phyloP scores from a whole-genome alignment of 176 grass and related monocot species.

The Musa schizocarpa region DNA sequence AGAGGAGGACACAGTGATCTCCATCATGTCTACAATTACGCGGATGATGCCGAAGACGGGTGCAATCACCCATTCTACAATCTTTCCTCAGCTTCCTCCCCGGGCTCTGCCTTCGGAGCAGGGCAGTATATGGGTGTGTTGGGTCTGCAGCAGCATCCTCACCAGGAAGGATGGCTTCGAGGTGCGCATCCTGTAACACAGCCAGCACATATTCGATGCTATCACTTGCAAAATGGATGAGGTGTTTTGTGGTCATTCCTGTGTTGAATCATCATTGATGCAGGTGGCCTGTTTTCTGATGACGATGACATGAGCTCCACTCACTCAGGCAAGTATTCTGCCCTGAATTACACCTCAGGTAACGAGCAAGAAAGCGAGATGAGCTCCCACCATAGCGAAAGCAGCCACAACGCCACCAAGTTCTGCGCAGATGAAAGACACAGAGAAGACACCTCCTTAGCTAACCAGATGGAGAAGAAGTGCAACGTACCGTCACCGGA shows the following conservation, averaged over 20 bases:
- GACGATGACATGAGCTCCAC: conserved; percentile 63
- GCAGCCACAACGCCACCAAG: neutral
- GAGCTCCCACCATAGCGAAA: conserved; percentile 11
- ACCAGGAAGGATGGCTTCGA: conserved; percentile 26
- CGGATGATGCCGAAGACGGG: conserved; percentile 18
- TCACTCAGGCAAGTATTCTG: conserved; percentile 62
- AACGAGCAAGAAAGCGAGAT: conserved; percentile 8
- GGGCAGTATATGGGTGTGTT: neutral
- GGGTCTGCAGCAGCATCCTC: neutral
- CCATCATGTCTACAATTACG: conserved; percentile 41
- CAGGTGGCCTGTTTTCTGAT: conserved; percentile 46
- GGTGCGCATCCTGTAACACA: conserved; percentile 4
- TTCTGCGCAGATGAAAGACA: conserved; percentile 8
- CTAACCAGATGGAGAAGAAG: conserved; percentile 27
- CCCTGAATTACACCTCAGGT: conserved; percentile 38
- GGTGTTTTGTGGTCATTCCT: conserved; percentile 16
- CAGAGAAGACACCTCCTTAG: neutral
- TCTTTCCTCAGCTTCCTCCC: conserved; percentile 28
- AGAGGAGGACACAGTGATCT: neutral
- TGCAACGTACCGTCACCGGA: conserved; percentile 18
- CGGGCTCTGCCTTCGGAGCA: conserved; percentile 29
- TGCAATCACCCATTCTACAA: conserved; percentile 47
- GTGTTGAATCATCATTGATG: neutral
- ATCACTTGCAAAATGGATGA: conserved; percentile 82
- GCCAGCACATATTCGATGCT: conserved; percentile 26